Base-by-base conservation (phyloP, 2,329 filamentous ascomycete genomes). In the Pseudocercospora fijiensis region DNA sequence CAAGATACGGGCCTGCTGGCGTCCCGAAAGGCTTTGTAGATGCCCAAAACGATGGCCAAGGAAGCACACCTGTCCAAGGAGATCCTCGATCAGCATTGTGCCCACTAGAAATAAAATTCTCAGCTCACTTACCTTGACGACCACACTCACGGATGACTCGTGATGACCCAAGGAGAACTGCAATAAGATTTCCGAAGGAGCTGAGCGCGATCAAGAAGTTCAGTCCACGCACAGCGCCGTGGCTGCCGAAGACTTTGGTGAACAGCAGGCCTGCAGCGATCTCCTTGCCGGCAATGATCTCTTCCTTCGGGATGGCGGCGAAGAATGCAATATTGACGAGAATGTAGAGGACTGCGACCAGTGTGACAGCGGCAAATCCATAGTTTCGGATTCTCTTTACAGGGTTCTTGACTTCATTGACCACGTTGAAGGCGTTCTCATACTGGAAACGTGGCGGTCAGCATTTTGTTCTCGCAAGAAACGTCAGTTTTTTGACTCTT, bases 11-110 rank as follows among this genome's bases (percentile, higher is more conserved):
- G 0, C 85, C 86, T 0, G 87, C 69, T 0, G 86, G 86, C 0
- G 87, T 89, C 1, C 86, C 86, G 62, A 88, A 88, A 0, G 86
- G 87, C 61, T 79, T 81, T 0, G 86, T 88, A 0, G 84, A 86
- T 0, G 84, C 85, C 86, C 86, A 89, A 65, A 88, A 85, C 0
- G 75, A 74, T 1, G 86, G 81, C n/a, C 75, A 88, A 0, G 86
- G 86, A 1, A 88, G 77, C 0, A 88, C 84, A 6, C 86, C 49
- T 53, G 24, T 8, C 22, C 7, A 53, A 3, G 13, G 20, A 11
- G 20, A 49, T 49, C 9, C 4, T 8, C 13, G 13, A 7, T 49
- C 9, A 26, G 18, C 20, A 22, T 26, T 3, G 2, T 2, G 8
- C 7, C 11, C 37, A 6, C 33, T 37, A 18, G 16, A 18, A 9